These are phyloP conservation scores for Madurella fahalii DNA, from an alignment of 2,329 filamentous ascomycete species.

Conservation along the genomic window DNA sequence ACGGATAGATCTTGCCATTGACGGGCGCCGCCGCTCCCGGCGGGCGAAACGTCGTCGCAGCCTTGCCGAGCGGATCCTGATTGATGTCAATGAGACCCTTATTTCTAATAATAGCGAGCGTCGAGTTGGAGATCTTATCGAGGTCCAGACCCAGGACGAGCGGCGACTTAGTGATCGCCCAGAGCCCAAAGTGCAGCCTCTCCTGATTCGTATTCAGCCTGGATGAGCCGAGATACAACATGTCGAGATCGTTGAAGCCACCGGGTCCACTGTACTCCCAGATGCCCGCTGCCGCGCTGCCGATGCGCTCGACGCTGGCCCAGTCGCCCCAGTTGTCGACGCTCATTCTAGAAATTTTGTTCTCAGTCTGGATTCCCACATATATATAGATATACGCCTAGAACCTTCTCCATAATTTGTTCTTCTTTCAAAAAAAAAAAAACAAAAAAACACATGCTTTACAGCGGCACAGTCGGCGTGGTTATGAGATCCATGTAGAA, in stretches of 20 bases:
- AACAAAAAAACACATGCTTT: no score
- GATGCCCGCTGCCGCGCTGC: constrained; percentile 13
- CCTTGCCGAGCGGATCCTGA: constrained; percentile 26
- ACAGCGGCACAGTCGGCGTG: no score
- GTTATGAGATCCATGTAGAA: no score
- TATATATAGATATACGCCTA: no score
- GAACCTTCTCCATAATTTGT: no score
- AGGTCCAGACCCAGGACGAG: constrained; percentile 27
- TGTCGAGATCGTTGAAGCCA: constrained; percentile 31
- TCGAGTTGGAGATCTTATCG: constrained; percentile 21
- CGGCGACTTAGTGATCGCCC: constrained; percentile 30
- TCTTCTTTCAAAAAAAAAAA: no score
- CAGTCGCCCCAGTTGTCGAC: constrained; percentile 22
- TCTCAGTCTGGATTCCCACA: no score
- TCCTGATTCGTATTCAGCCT: constrained; percentile 20
- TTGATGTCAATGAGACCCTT: constrained; percentile 29
- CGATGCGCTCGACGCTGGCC: constrained; percentile 20
- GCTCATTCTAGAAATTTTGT: constrained; percentile 13
- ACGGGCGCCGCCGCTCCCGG: constrained; percentile 35
- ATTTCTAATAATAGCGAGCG: constrained; percentile 24
- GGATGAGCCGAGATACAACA: constrained; percentile 24
- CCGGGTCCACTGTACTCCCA: constrained; percentile 24
- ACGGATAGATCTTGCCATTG: constrained; percentile 39
- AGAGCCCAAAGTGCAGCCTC: constrained; percentile 28
- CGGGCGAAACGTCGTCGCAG: constrained; percentile 26